Evolutionary conservation across 148 eudicot species (phyloP), one percentile per base, ranked within the genome.

Genomic region (Fagopyrum tataricum): DNA sequence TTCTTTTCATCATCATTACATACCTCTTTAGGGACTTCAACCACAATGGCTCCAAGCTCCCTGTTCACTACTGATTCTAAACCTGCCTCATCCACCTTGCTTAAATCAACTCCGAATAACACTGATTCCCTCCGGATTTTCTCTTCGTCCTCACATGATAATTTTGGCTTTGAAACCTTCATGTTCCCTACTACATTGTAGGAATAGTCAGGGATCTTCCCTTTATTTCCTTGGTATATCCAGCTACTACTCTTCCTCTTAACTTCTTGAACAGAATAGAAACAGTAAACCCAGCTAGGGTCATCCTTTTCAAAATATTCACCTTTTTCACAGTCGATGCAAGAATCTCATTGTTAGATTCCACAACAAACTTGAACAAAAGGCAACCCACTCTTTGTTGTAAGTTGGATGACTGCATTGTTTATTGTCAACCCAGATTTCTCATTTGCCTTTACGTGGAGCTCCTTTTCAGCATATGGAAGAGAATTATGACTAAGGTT

Each of bases 1-100:
- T 72, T 58, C 74, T 73, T 69, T 14, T 64, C 71, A 70, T 76
- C 71, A 39, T 76, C 74, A 26, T 21, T 56, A 48, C 70, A 77
- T 43, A 70, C 51, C 49, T 75, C 74, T 58, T 44, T 62, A 24
- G 87, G 77, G 67, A 81, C 68, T 73, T 76, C 79, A 23, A 94
- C 79, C 39, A 94, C 80, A 44, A 88, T 71, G 26, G 97, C 90
- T 59, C 93, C 91, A 56, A 91, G 79, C 83, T 94, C 98, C 70
- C 76, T 81, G 68, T 74, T 79, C 42, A 82, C 76, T 39, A 48
- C 73, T 21, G 78, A 75, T 49, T 86, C 88, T 66, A 77, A 76
- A 3, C 79, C 72, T 40, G 76, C 71, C 24, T 71, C 74, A 21
- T 79, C 85, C 58, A 47, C 75, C 67, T 80, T 80, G 72, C 61